Evolutionary conservation across 1,139 yeast species (phyloP).

Genomic region (Kodamaea arcana): DNA sequence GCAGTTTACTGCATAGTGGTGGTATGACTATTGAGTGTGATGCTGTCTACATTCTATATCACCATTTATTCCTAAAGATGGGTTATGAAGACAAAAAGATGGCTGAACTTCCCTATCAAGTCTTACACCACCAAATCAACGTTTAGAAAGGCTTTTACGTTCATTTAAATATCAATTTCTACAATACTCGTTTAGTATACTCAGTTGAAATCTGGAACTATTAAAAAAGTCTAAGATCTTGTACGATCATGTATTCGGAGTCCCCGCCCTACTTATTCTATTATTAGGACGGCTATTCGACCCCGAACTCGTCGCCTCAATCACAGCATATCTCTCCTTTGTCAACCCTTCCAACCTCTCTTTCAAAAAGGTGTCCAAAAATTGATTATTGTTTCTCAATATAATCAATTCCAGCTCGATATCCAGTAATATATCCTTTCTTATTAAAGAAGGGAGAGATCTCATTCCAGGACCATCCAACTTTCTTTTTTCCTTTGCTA

Average conservation of each 20-base stretch:
- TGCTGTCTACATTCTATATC: too few relatives aligned
- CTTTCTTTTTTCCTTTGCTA: constrained; percentile 28
- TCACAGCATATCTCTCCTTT: constrained; percentile 34
- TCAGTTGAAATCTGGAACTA: background rate
- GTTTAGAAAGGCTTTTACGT: too few relatives aligned
- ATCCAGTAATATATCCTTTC: constrained; percentile 31
- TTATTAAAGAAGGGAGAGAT: constrained; percentile 35
- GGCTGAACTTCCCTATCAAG: too few relatives aligned
- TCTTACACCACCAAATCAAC: too few relatives aligned
- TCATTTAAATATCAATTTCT: background rate
- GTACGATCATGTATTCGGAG: constrained; percentile 8
- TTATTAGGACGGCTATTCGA: constrained; percentile 26
- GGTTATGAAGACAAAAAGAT: too few relatives aligned
- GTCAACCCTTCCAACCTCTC: constrained; percentile 36
- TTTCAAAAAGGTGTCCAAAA: constrained; percentile 28
- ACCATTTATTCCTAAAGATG: too few relatives aligned
- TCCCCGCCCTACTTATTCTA: constrained; percentile 7
- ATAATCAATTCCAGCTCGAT: constrained; percentile 25
- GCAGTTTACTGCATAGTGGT: too few relatives aligned
- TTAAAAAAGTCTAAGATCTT: background rate
- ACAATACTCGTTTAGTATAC: background rate
- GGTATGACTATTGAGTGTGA: too few relatives aligned
- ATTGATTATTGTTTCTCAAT: constrained; percentile 31
- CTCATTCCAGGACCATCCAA: constrained; percentile 43
- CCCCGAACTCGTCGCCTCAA: constrained; percentile 28